phyloP scores from a whole-genome alignment of 768 basidiomycete genomes.

The Boletus rex-veris region DNA sequence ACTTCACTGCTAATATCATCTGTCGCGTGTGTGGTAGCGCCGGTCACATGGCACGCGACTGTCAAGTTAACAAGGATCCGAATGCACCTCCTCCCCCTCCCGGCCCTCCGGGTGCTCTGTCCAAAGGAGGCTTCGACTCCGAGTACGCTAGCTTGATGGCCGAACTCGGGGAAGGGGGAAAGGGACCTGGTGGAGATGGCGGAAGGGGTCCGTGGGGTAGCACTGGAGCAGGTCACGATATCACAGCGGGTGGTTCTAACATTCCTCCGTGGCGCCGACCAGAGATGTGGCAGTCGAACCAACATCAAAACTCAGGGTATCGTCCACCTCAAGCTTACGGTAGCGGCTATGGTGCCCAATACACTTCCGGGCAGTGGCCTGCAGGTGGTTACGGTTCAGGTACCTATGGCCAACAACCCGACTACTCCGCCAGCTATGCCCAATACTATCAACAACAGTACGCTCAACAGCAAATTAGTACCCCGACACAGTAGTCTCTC shows the following conservation, averaged over 20 bases:
- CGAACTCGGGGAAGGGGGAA: constrained; percentile 85
- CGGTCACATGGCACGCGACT: constrained; percentile 99
- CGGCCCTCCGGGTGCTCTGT: constrained; percentile 35
- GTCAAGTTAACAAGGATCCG: constrained; percentile 89
- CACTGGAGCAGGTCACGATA: constrained; percentile 57
- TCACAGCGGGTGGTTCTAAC: constrained; percentile 63
- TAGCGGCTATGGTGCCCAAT: constrained; percentile 43
- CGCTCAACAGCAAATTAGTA: constrained; percentile 64
- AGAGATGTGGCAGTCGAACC: constrained; percentile 74
- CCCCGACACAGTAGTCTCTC: constrained; percentile 33
- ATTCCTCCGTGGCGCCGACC: constrained; percentile 91
- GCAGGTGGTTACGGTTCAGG: constrained; percentile 32
- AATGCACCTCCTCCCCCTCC: constrained; percentile 58
- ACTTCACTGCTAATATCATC: constrained; percentile 99
- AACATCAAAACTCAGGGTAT: constrained; percentile 55
- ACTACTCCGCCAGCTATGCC: constrained; percentile 75
- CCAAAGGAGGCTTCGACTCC: constrained; percentile 86
- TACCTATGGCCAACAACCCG: constrained; percentile 46
- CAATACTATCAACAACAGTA: constrained; percentile 90
- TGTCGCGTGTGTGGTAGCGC: constrained; percentile 98
- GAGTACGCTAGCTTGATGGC: constrained; percentile 98
- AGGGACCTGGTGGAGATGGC: constrained; percentile 51
- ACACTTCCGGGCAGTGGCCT: constrained; percentile 40
- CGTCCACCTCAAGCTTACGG: constrained; percentile 65
- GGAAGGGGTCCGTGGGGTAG: constrained; percentile 60